These are phyloP conservation scores for Yarrowia phangngaensis DNA, from an alignment of 805 yeast species.

Conservation along the genomic window DNA sequence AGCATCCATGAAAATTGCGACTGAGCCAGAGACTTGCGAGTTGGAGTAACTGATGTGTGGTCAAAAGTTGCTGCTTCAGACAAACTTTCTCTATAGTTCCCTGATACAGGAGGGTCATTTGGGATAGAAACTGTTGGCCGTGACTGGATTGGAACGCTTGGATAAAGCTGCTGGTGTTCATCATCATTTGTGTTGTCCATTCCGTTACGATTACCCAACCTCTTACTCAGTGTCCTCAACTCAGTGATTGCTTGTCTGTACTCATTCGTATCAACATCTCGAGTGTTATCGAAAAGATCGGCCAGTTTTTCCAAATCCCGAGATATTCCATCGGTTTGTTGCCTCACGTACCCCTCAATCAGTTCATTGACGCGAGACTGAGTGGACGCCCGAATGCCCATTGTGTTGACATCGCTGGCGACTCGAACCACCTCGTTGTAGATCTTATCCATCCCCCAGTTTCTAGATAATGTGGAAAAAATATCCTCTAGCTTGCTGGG, in stretches of 20 bases:
- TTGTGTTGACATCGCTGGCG: slow-evolving; percentile 26
- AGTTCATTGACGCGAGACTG: slow-evolving; percentile 4
- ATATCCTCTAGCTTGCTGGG: slow-evolving; percentile 22
- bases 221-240: slow-evolving; percentile 9
- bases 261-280: background rate
- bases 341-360: slow-evolving; percentile 22
- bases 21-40: slow-evolving; percentile 32
- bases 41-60: slow-evolving; percentile 28
- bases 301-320: slow-evolving; percentile 1
- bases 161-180: background rate
- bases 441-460: slow-evolving; percentile 31
- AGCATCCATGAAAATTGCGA: slow-evolving; percentile 36
- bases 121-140: too few species aligned
- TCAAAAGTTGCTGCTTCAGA: background rate
- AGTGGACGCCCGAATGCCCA: slow-evolving; percentile 11
- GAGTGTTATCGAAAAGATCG: slow-evolving; percentile 10
- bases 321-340: slow-evolving; percentile 2
- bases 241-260: slow-evolving; percentile 9
- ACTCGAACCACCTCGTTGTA: slow-evolving; percentile 29
- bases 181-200: background rate
- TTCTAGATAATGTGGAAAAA: slow-evolving; percentile 25
- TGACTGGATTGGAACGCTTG: background rate
- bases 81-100: background rate
- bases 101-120: too few species aligned
- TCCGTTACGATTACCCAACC: slow-evolving; percentile 12